Percentiles rank a stretch among this genome's conserved stretches.
These are phyloP conservation scores for Zygosaccharomyces siamensis DNA, from an alignment of 805 yeast species.

Conservation along the genomic window DNA sequence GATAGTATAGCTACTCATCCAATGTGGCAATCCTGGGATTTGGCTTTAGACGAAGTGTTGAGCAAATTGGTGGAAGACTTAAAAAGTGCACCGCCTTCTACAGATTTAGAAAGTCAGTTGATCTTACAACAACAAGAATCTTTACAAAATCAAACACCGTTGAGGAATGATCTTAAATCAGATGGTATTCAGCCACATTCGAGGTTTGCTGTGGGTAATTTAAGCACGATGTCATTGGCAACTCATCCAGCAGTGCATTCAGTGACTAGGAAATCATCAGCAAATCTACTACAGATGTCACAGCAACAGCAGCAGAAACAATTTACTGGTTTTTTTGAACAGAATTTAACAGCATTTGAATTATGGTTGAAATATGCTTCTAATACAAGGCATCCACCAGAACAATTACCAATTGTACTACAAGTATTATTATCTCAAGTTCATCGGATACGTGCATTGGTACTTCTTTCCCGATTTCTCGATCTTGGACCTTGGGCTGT, in stretches of 20 bases:
- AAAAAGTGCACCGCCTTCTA: slow-evolving; percentile 33
- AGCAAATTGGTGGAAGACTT: slow-evolving; percentile 55
- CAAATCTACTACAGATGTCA: slow-evolving; percentile 14
- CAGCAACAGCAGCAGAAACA: slow-evolving; percentile 47
- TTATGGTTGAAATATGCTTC: slow-evolving; percentile 92
- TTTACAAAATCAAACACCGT: slow-evolving; percentile 15
- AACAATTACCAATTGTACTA: slow-evolving; percentile 87
- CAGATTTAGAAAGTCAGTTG: slow-evolving; percentile 26
- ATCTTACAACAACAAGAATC: slow-evolving; percentile 27
- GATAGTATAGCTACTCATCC: slow-evolving; percentile 74
- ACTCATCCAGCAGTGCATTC: slow-evolving; percentile 24
- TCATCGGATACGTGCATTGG: slow-evolving; percentile 84
- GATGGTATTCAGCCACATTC: slow-evolving; percentile 28
- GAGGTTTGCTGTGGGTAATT: slow-evolving; percentile 32
- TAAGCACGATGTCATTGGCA: slow-evolving; percentile 37
- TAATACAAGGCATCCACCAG: slow-evolving; percentile 81
- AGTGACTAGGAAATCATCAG: slow-evolving; percentile 8
- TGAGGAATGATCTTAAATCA: slow-evolving; percentile 15
- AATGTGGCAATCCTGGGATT: slow-evolving; percentile 98
- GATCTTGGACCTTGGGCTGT: slow-evolving; percentile 99
- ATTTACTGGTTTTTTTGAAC: slow-evolving; percentile 92
- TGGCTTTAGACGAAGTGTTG: slow-evolving; percentile 91
- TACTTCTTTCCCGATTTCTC: slow-evolving; percentile 73
- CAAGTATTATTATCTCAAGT: slow-evolving; percentile 93
- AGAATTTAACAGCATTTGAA: slow-evolving; percentile 92